A percentile compares a stretch with the other conserved stretches of the same genome.
These are phyloP conservation scores for Coelastrella sp. DNA, from an alignment of 139 green algal species.

Conservation along the genomic window DNA sequence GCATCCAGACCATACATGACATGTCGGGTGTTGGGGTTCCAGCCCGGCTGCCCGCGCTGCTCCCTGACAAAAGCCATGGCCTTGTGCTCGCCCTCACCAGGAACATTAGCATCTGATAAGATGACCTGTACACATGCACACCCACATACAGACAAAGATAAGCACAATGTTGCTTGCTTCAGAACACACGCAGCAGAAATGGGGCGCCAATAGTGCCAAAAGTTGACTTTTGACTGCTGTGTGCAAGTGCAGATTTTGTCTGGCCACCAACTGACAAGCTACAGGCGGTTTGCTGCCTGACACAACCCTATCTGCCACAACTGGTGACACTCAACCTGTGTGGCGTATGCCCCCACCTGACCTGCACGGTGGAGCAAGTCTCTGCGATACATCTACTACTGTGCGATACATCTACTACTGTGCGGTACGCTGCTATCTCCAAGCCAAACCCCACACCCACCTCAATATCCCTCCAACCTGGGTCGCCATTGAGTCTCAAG, in stretches of 20 bases:
- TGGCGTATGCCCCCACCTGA: too few relatives aligned
- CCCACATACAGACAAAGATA: neutral
- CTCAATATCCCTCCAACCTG: slow-evolving; percentile 92
- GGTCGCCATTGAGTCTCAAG: slow-evolving; percentile 90
- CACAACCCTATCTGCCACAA: too few relatives aligned
- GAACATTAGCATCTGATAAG: slow-evolving; percentile 94
- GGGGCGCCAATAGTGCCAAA: too few relatives aligned
- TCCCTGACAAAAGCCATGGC: slow-evolving; percentile 94
- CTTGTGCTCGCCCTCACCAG: slow-evolving; percentile 99
- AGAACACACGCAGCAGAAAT: neutral
- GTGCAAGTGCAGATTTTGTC: too few relatives aligned
- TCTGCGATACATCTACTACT: too few relatives aligned
- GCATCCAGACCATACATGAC: slow-evolving; percentile 98
- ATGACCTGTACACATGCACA: slow-evolving; percentile 83
- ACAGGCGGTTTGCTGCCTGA: too few relatives aligned
- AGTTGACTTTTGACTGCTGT: too few relatives aligned
- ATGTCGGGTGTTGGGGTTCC: slow-evolving; percentile 93
- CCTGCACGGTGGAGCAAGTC: too few relatives aligned
- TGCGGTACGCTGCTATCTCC: too few relatives aligned
- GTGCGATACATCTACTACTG: too few relatives aligned
- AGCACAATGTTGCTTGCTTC: neutral
- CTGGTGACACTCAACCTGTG: too few relatives aligned
- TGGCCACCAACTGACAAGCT: too few relatives aligned
- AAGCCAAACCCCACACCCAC: slow-evolving; percentile 54
- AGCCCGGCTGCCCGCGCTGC: slow-evolving; percentile 90